Evolutionary conservation across 1,284 basidiomycete genomes (phyloP), one percentile per base, ranked within the genome.

Genomic region (Sphaerobolus stellatus): DNA sequence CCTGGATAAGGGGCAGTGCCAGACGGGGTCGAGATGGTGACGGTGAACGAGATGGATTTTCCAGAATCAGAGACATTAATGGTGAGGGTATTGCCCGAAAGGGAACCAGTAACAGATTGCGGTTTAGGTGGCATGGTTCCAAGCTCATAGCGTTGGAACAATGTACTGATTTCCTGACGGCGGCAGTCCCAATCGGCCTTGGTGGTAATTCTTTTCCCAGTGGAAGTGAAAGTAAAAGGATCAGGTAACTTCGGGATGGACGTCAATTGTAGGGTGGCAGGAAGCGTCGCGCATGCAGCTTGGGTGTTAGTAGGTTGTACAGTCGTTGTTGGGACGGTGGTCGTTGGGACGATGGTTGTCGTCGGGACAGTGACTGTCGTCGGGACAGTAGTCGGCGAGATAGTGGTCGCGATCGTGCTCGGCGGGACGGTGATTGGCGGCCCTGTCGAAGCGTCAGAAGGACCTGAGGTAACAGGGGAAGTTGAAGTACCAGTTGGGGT

Each of bases 111-210:
- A 51, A 81, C 63, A 14, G 66, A 62, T 9, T 67, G 57, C 0
- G 79, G 80, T 57, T 68, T 69, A 16, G 68, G 68, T 0, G 79
- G 79, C 14, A 79, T 62, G 1, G 68, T 68, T 6, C 80, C 79
- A 3, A 75, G 69, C 66, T 82, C 80, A 62, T 78, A 77, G 14
- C 67, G 67, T 60, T 80, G 76, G 60, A 81, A 62, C 16, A 81
- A 67, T 27, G 74, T 67, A 48, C 60, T 63, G 58, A 82, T 76
- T 62, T 82, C 75, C 9, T 69, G 68, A 27, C 73, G 72, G 29
- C 79, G 73, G 62, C 80, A 82, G 9, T 67, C 66, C 74, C 76
- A 82, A 57, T 81, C 75, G 1, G 59, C 72, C 31, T 68, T 66
- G 22, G 74, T 76, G 16, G 59, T 55, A 6, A 77, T 75, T 13